Conservation (phyloP, 2,329 filamentous ascomycete genomes). For the Ophiostoma pallidulum region DNA sequence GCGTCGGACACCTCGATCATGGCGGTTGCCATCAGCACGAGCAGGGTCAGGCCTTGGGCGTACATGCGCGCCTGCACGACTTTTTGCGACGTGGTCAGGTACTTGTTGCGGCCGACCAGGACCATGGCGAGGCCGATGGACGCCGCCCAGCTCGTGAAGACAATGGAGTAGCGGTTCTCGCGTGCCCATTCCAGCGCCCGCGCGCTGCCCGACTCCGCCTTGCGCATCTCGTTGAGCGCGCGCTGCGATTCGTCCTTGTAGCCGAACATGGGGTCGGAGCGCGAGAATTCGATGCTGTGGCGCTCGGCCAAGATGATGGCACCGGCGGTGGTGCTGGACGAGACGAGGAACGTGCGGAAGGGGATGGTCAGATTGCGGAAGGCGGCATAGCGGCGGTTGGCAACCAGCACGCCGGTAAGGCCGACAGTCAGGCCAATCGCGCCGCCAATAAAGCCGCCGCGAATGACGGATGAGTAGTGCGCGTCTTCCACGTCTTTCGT, state of each 20-base stretch:
- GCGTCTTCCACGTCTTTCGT: constrained; percentile 84
- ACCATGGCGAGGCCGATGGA: constrained; percentile 67
- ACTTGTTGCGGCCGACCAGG: constrained; percentile 68
- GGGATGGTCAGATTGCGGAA: constrained; percentile 78
- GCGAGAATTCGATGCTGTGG: constrained; percentile 54
- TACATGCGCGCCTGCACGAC: constrained; percentile 91
- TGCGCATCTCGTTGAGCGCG: constrained; percentile 42
- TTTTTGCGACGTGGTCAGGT: constrained; percentile 70
- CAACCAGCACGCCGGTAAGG: constrained; percentile 55
- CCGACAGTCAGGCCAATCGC: constrained; percentile 58
- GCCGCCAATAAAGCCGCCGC: constrained; percentile 69
- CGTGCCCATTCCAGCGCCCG: constrained; percentile 63
- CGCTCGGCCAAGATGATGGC: constrained; percentile 86
- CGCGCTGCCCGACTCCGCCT: constrained; percentile 47
- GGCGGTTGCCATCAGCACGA: constrained; percentile 72
- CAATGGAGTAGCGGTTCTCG: constrained; percentile 77
- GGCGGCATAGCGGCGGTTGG: constrained; percentile 61
- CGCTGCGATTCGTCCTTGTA: constrained; percentile 58
- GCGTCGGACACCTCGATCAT: constrained; percentile 74
- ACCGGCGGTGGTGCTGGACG: constrained; percentile 71
- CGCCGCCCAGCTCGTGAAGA: constrained; percentile 72
- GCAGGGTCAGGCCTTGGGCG: constrained; percentile 79
- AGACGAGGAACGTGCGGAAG: constrained; percentile 83
- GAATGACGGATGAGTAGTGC: constrained; percentile 74
- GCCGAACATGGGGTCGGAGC: constrained; percentile 53